These are phyloP conservation scores for Grifola frondosa DNA, from an alignment of 1,284 basidiomycete species.

Conservation along the genomic window DNA sequence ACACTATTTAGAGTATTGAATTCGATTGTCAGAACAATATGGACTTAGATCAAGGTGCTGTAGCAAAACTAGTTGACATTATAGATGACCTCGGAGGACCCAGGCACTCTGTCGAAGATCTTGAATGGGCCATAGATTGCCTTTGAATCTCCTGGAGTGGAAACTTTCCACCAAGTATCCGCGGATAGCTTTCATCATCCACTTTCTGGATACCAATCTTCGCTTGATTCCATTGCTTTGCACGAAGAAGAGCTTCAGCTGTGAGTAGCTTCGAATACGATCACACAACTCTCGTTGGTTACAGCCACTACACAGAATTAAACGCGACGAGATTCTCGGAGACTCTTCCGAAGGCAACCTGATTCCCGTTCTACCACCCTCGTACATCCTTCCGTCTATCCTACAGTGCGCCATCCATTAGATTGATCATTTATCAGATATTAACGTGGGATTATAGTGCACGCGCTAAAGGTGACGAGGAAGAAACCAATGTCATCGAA, in stretches of 20 bases:
- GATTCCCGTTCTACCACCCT: no score
- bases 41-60: neutral
- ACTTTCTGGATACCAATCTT: neutral
- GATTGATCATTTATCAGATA: no score
- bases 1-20: no score
- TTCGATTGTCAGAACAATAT: no score
- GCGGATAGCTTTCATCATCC: neutral
- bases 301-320: neutral
- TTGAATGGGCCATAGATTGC: constrained; percentile 23
- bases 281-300: neutral
- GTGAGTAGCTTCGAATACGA: no score
- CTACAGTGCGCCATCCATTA: no score
- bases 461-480: no score
- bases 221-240: constrained; percentile 14
- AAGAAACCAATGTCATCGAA: constrained; percentile 22
- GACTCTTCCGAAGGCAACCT: no score
- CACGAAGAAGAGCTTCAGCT: constrained; percentile 17
- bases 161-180: constrained; percentile 19
- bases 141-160: constrained; percentile 24
- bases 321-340: no score
- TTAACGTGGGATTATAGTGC: no score
- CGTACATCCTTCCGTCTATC: no score
- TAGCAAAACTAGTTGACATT: neutral
- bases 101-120: constrained; percentile 9
- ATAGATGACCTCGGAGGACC: constrained; percentile 22